Evolutionary conservation across 179 eudicot genomes (phyloP), one percentile per base, ranked within the genome.

Genomic region (Spergularia azorica): DNA sequence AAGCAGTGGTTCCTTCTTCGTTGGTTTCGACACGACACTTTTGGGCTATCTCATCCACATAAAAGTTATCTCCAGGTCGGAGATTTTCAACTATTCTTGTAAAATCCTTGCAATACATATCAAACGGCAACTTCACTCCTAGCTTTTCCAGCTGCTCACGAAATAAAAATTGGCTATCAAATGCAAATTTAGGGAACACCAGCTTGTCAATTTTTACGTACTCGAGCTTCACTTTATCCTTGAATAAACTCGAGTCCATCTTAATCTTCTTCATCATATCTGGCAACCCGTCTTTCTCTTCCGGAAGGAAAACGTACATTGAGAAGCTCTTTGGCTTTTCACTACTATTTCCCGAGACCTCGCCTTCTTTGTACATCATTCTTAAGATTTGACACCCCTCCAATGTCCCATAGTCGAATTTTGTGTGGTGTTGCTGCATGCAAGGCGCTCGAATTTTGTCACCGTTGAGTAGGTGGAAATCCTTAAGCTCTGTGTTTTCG

Each of bases 301-400:
- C 16, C 3, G 75, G 75, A 16, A 72, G 75, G 65, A 72, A 38
- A 2, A 72, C 41, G 18, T 57, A 72, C 75, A 72, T 57, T 5
- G 75, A 72, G 21, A 57, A 72, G 9, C 74, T 71, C 26, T 36
- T 54, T 2, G 59, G 8, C 0, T 9, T 14, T 26, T 13, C 14
- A 32, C 16, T 39, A 26, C 38, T 26, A 0, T 26, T 26, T 26
- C 32, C n/a, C n/a, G n/a, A n/a, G 32, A 26, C 32, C 32, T 26
- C 32, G 32, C 32, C 32, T 26, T 36, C 38, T n/a, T n/a, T 72
- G 21, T 57, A 72, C 0, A 20, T 36, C 64, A 72, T 38, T 18
- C n/a, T 72, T 39, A 72, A 5, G 41, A 72, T 64, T n/a, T 57
- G 65, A 41, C 52, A 72, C 1, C 18, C 65, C 5, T 72, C 51